Evolutionary conservation across 78 protist genomes (phyloP).

Genomic region (Cavenderia fasciculata): DNA sequence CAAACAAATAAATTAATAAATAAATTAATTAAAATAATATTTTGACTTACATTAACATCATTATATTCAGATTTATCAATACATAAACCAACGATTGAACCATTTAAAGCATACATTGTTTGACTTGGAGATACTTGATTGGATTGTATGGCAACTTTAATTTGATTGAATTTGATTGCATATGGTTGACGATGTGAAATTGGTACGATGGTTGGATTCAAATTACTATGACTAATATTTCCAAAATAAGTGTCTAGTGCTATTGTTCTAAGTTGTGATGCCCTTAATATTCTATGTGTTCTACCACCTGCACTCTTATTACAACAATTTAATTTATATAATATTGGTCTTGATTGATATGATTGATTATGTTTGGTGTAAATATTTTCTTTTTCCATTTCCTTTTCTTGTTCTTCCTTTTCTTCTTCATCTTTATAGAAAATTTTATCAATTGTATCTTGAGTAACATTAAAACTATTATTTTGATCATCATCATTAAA

Average conservation of each 20-base stretch:
- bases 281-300: background rate
- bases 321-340: background rate
- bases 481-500: background rate
- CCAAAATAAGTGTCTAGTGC: background rate
- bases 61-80: background rate
- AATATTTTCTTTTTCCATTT: background rate
- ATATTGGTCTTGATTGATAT: too few species aligned
- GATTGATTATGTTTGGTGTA: background rate
- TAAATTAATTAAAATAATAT: background rate
- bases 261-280: background rate
- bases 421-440: too few species aligned
- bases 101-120: conserved; percentile 44
- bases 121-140: conserved; percentile 35
- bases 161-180: conserved; percentile 16
- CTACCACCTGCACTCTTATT: background rate
- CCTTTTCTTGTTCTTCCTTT: too few species aligned
- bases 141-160: conserved; percentile 4
- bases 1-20: background rate
- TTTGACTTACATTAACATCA: conserved; percentile 5
- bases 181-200: conserved; percentile 28
- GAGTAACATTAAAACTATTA: background rate
- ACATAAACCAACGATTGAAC: conserved; percentile 39
- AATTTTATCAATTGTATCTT: conserved; percentile 3
- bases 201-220: too few species aligned
- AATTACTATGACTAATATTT: too few species aligned